Evolutionary conservation across 768 basidiomycete genomes (phyloP), one percentile per base, ranked within the genome.

Genomic region (Termitomyces heimii): DNA sequence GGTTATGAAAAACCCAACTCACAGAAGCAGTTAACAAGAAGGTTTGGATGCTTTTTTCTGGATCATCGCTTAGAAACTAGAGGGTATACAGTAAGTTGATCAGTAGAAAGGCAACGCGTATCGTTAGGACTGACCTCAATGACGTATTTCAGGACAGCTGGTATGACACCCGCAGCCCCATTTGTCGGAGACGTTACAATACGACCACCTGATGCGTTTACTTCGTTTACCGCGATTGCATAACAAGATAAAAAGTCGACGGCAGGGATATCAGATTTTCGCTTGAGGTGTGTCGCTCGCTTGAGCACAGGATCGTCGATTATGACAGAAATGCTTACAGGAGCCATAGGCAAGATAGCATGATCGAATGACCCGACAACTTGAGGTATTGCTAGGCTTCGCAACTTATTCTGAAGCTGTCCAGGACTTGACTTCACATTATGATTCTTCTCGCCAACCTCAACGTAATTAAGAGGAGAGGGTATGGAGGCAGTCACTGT

Each of bases 151-250:
- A 96, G 73, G 22, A 93, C 91, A 9, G 88, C 88, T 22, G 95
- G 96, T 53, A 98, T 96, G 44, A 98, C 89, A 7, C 95, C 96
- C 10, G 89, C 89, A 0, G 94, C 93, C 44, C 95, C 95, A 66
- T 94, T 94, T 6, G 94, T 95, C 2, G 92, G 95, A 5, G 91
- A 90, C 2, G 95, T 98, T 46, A 98, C 95, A 53, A 98, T 96
- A 32, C 95, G 80, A 0, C 95, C 95, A 0, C 95, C 94, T 31
- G 84, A 81, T 4, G 94, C 94, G 65, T 96, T 97, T 13, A 96
- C 94, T 69, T 97, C 95, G 65, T 96, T 96, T 13, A 94, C 93
- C 18, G 92, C 92, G 54, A 94, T 95, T 3, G 94, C 95, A 70
- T 97, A 98, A 59, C 92, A 92, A 1, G 89, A 90, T 58, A 98